Conservation (phyloP, 2,329 filamentous ascomycete genomes). For the Xylaria sp. region DNA sequence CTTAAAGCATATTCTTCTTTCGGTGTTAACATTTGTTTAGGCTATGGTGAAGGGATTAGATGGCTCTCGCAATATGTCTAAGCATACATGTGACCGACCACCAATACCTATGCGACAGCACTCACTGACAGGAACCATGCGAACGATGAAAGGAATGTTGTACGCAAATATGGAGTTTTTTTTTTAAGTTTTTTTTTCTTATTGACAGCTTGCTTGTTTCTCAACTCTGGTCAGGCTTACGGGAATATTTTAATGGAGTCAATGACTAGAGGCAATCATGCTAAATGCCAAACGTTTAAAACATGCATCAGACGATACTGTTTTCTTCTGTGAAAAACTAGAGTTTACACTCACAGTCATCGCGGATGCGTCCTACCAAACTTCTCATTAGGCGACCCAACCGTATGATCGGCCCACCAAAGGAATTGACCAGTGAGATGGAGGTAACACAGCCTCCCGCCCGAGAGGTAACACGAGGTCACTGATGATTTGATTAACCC, state of each 20-base stretch:
- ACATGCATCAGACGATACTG: conserved; percentile 11
- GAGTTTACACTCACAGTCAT: neutral
- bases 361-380: conserved; percentile 3
- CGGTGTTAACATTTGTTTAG: conserved; percentile 51
- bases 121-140: conserved; percentile 29
- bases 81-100: conserved; percentile 7
- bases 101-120: conserved; percentile 24
- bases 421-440: neutral
- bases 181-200: conserved; percentile 38
- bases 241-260: conserved; percentile 47
- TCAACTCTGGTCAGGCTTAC: conserved; percentile 43
- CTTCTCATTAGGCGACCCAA: neutral
- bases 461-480: too few species aligned
- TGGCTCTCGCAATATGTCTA: conserved; percentile 95
- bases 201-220: conserved; percentile 43
- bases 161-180: conserved; percentile 40
- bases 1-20: neutral
- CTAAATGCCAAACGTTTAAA: conserved; percentile 41
- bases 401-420: neutral
- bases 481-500: neutral
- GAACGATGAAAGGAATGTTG: conserved; percentile 36
- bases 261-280: conserved; percentile 46
- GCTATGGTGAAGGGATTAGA: conserved; percentile 89
- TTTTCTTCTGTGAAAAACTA: conserved; percentile 14
- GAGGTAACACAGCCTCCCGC: neutral